These are phyloP conservation scores for Phlebiopsis flavidoalba DNA, from an alignment of 768 basidiomycete genomes.

Conservation along the genomic window DNA sequence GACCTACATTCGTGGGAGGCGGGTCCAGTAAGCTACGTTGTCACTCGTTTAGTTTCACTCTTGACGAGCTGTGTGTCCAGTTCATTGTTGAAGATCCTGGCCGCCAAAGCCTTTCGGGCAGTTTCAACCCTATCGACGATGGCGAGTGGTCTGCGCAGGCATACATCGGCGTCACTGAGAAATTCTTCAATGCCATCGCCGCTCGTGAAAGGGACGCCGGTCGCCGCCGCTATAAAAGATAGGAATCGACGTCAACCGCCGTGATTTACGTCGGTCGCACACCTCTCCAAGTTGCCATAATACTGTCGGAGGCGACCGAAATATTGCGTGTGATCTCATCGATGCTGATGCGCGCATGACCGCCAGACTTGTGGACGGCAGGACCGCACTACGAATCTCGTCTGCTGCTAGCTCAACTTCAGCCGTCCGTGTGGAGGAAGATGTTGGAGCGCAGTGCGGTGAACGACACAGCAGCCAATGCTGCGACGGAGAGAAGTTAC, in stretches of 20 bases:
- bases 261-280: constrained; percentile 63
- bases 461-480: constrained; percentile 20
- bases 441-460: constrained; percentile 43
- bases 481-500: constrained; percentile 18
- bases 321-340: constrained; percentile 46
- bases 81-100: constrained; percentile 60
- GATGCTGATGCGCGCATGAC: constrained; percentile 54
- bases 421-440: constrained; percentile 34
- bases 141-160: constrained; percentile 63
- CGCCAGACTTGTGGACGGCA: constrained; percentile 51
- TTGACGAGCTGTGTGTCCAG: constrained; percentile 21
- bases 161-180: constrained; percentile 49
- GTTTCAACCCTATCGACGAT: constrained; percentile 62
- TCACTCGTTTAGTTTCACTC: neutral
- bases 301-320: constrained; percentile 39
- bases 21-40: constrained; percentile 36
- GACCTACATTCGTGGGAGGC: constrained; percentile 46
- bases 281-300: constrained; percentile 53
- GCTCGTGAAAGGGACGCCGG: constrained; percentile 34
- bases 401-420: constrained; percentile 44
- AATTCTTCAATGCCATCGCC: constrained; percentile 54
- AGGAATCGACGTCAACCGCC: constrained; percentile 42
- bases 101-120: constrained; percentile 55
- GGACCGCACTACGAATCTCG: constrained; percentile 52
- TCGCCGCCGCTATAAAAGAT: constrained; percentile 36